phyloP scores from a whole-genome alignment of 176 grass and related monocot genomes.

The Ensete glaucum region DNA sequence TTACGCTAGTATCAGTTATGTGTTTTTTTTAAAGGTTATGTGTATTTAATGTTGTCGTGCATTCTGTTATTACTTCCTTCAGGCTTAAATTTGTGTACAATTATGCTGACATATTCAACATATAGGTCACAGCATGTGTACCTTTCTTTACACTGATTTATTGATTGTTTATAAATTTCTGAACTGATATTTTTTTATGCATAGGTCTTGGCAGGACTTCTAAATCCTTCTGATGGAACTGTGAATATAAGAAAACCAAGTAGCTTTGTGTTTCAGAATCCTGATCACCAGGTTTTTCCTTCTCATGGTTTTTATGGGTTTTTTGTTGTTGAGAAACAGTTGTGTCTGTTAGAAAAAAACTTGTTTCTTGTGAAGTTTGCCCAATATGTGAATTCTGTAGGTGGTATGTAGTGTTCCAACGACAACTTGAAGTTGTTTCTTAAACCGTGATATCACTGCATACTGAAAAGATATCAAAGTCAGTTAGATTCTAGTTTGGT shows the following conservation, averaged over 20 bases:
- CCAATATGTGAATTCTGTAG: neutral
- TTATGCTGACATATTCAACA: too few species aligned
- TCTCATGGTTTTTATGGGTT: neutral
- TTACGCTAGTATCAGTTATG: neutral
- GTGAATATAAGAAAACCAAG: slow-evolving; percentile 50
- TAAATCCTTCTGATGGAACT: slow-evolving; percentile 43
- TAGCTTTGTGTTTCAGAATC: slow-evolving; percentile 98
- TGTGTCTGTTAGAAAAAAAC: neutral
- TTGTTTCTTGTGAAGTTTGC: neutral
- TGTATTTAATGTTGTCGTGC: too few species aligned
- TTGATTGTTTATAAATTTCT: neutral
- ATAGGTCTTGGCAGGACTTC: slow-evolving; percentile 78
- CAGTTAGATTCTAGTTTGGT: too few species aligned
- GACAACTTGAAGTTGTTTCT: neutral
- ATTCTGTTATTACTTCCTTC: neutral
- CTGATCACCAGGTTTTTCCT: slow-evolving; percentile 75
- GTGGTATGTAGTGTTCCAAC: neutral
- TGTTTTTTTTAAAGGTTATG: neutral
- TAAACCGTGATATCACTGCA: neutral
- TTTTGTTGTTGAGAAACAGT: neutral
- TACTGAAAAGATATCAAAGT: neutral
- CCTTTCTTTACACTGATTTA: neutral
- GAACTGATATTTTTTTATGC: slow-evolving; percentile 17
- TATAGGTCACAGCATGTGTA: too few species aligned
- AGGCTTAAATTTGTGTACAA: neutral